Base-by-base conservation (phyloP, 1,284 basidiomycete species). In the Kwoniella shivajii region DNA sequence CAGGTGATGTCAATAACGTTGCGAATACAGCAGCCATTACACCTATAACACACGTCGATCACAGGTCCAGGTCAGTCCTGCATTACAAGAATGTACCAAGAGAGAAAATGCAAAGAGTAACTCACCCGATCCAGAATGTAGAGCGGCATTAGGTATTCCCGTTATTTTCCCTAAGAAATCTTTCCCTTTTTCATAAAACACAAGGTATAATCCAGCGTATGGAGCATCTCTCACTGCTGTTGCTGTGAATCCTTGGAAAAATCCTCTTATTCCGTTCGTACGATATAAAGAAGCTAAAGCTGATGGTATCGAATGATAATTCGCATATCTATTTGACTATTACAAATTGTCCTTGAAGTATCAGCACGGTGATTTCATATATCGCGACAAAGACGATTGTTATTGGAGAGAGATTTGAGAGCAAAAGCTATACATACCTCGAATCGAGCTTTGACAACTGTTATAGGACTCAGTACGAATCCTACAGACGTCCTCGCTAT, bases 191-290 rank as follows among this genome's bases (percentile, higher is more conserved):
- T 97, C 95, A 74, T 99, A 99, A 50, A 89, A 86, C 0, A 93
- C 85, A 18, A 98, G 83, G 67, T 97, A 99, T 7, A 99, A 75
- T 0, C 95, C 95, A 0, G 95, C 94, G 68, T 97, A 95, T 0
- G 95, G 96, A 2, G 95, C 95, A 73, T 99, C 95, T 34, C 95
- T 84, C 22, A 95, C 80, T 0, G 92, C 90, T 1, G 93, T 94
- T 0, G 94, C 92, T 30, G 90, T 77, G 68, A 96, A 90, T 0
- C 94, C 95, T 54, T 90, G 86, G 72, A 94, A 87, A 30, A 96
- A 81, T 57, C 92, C 93, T 33, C 85, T 83, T 2, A 90, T 84
- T 0, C 95, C 93, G 44, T 83, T 75, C 0, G 75, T 83, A 9
- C 84, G 84, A 4, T 84, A 77, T 22, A 97, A 84, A 1, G 84